A percentile compares a stretch with the other conserved stretches of the same genome.
Conservation (phyloP, 441 rosid genomes). For the Raphanus hybrid region DNA sequence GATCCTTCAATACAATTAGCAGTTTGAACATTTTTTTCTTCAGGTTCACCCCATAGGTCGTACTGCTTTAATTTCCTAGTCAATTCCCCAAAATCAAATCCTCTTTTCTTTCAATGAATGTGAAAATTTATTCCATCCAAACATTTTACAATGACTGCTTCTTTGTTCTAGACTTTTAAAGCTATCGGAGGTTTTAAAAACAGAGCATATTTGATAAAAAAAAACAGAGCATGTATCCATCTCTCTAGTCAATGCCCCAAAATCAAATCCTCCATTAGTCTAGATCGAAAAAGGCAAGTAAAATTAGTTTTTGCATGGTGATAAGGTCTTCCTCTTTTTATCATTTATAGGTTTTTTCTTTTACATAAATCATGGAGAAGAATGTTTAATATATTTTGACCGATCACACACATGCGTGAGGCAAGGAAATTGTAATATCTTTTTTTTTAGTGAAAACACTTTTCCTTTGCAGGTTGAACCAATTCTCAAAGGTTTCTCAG, state of each 20-base stretch:
- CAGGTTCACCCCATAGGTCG: conserved; percentile 32
- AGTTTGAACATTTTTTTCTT: not conserved
- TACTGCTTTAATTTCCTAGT: conserved; percentile 47
- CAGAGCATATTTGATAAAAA: no score
- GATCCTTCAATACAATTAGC: not conserved
- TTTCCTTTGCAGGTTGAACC: not conserved
- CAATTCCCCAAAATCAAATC: conserved; percentile 49
- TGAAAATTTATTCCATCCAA: no score
- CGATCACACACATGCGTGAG: not conserved
- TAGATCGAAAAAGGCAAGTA: conserved; percentile 36
- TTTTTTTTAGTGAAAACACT: not conserved
- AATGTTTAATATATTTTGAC: not conserved
- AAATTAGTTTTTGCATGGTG: not conserved
- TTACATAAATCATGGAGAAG: not conserved
- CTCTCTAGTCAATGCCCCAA: conserved; percentile 38
- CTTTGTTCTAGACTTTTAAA: no score
- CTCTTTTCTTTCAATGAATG: conserved; percentile 9
- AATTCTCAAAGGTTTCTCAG: not conserved
- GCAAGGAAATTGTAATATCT: not conserved
- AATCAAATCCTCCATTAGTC: conserved; percentile 48
- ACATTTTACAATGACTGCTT: no score
- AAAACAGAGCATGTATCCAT: no score
- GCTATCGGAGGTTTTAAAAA: no score
- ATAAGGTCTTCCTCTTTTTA: not conserved
- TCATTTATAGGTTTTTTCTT: not conserved